Base-by-base conservation (phyloP, 2,329 filamentous ascomycete genomes). In the Microsporum ferrugineum region DNA sequence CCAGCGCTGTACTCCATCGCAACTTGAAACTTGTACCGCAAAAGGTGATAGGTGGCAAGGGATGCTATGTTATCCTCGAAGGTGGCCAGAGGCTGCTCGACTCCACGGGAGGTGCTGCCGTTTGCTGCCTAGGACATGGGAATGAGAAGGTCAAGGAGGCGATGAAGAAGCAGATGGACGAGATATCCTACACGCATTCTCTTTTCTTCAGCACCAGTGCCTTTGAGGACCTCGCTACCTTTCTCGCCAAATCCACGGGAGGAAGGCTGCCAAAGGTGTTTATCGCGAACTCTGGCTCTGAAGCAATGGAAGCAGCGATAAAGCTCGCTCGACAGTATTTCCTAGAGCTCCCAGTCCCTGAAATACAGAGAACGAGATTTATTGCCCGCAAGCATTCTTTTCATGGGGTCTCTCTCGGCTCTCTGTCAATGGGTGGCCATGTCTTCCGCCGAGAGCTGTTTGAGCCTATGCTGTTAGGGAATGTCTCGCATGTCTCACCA, bases 71-170 rank as follows among this genome's bases (percentile, higher is more conserved):
- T n/a, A 72, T 75, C 38, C 73, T 84, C 1, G 75, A 75, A 65
- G 77, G 79, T 68, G 85, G 85, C 1, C 78, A 80, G 29, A 76
- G 74, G 38, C 80, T 94, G 49, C 80, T 91, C 12, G 89, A 94
- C 70, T 86, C 84, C 1, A 88, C 85, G 23, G 82, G 86, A 33
- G 89, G 89, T 23, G 86, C 88, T 2, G 87, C 86, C 27, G 88
- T 91, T 2, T 79, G 84, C 7, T 86, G 85, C 68, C 75, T 92
- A 7, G 89, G 88, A 5, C 85, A 89, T 66, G 84, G 82, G 34
- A 80, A 86, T 62, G 68, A 77, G 47, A 77, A 84, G 56, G 82
- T 91, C 10, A 76, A 77, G 10, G 74, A 80, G 1, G 87, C 85
- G 0, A 79, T 89, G 45, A 71, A 76, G 3, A 67, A 77, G 10